Base-by-base conservation (phyloP, 2,329 filamentous ascomycete species). In the Exophiala phaeomuriformis region DNA sequence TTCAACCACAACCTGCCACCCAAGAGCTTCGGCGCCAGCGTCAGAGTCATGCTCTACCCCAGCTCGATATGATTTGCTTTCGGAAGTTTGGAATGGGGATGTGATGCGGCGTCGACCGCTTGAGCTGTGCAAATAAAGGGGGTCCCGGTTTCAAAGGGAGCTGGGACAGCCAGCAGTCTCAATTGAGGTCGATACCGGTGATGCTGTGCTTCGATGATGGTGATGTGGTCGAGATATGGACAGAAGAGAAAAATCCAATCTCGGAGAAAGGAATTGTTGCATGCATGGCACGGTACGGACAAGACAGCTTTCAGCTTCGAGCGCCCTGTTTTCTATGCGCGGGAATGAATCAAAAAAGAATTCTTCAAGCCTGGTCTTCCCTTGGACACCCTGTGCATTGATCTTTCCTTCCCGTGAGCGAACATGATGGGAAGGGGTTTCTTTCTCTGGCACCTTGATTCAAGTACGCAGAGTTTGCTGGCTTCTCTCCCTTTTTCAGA, bases 41-140 rank as follows among this genome's bases (percentile, higher is more conserved):
- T 95, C 79, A 86, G 90, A 77, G 83, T 95, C 77, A 95, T 95
- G 90, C 82, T 95, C 77, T 95, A 95, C 83, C 90, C 90, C 76
- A 94, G 89, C 72, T 90, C 88, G 80, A 93, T 96, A 86, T 95
- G 56, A 61, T 52, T 54, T 52, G 33, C 28, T 31, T 45, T 45
- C 7, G n/a, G 35, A n/a, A 8, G 35, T 8, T 37, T 37, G 35
- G n/a, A 19, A 19, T 19, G 19, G 19, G 19, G 19, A 19, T 19
- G 19, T 19, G 19, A 19, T 35, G 40, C 32, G 19, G n/a, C 5
- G 33, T 27, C 8, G 19, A 19, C 19, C 19, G 19, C 19, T 19
- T 19, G 19, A 19, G 19, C 19, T 19, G 19, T 19, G 19, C 19
- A 19, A 19, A 19, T 19, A 19, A 19, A 19, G 19, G 19, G 19